Percentiles rank a stretch among this genome's conserved stretches.
Evolutionary conservation across 129 eudicot genomes (phyloP).

Genomic region (Ambrosia artemisiifolia): DNA sequence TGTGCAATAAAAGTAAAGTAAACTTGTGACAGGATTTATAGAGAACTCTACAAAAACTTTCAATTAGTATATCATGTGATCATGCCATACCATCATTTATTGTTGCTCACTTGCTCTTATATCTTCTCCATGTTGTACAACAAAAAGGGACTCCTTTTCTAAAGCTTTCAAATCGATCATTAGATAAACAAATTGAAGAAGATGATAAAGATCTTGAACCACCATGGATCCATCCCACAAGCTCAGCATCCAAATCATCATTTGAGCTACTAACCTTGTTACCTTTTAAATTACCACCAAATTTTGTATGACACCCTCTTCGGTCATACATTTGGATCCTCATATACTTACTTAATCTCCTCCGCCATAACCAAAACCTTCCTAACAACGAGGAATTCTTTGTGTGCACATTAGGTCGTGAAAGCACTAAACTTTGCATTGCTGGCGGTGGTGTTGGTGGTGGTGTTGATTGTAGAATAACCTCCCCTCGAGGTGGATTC

Average conservation of each 20-base stretch:
- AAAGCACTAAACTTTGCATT: constrained; percentile 46
- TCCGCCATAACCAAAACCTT: constrained; percentile 43
- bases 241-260: constrained; percentile 24
- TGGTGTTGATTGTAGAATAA: constrained; percentile 22
- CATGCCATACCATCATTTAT: constrained; percentile 6
- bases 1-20: neutral
- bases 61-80: neutral
- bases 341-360: constrained; percentile 32
- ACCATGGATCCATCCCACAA: constrained; percentile 24
- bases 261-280: constrained; percentile 30
- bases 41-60: neutral
- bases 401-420: constrained; percentile 31
- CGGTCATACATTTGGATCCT: constrained; percentile 14
- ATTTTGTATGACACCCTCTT: constrained; percentile 9
- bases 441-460: constrained; percentile 51
- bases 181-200: constrained; percentile 20
- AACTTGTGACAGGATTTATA: neutral
- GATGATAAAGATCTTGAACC: constrained; percentile 23
- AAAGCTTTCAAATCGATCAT: constrained; percentile 28
- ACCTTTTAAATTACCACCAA: constrained; percentile 8
- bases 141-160: constrained; percentile 30
- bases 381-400: constrained; percentile 12
- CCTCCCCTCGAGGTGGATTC: constrained; percentile 37
- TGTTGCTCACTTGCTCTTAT: constrained; percentile 13
- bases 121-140: constrained; percentile 36